phyloP scores from a whole-genome alignment of 2,329 filamentous ascomycete genomes.

The Trichoderma breve region DNA sequence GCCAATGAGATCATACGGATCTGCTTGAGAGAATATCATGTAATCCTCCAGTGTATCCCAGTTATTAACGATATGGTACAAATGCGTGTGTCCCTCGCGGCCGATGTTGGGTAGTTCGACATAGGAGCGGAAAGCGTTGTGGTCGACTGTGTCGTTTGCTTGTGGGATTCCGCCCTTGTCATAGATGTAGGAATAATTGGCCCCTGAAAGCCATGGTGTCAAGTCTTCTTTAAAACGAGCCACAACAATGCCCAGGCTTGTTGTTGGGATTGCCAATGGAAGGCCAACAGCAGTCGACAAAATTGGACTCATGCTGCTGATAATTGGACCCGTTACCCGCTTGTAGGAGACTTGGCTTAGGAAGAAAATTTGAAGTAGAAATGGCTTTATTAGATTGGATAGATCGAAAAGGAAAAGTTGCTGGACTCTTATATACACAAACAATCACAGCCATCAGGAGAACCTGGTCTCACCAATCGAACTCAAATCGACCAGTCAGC shows the following conservation, averaged over 20 bases:
- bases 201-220: constrained; percentile 2
- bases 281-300: not conserved
- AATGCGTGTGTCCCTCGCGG: constrained; percentile 9
- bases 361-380: no score
- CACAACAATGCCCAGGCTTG: constrained; percentile 10
- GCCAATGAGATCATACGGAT: constrained; percentile 5
- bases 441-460: not conserved
- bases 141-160: constrained; percentile 9
- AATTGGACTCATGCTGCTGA: not conserved
- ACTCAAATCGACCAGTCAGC: not conserved
- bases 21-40: constrained; percentile 15
- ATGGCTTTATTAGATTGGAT: not conserved
- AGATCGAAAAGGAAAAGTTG: not conserved
- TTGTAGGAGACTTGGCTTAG: not conserved
- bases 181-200: constrained; percentile 7
- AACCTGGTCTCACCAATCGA: not conserved
- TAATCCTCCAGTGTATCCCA: constrained; percentile 11
- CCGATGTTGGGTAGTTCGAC: constrained; percentile 11
- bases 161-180: constrained; percentile 9
- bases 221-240: constrained; percentile 10
- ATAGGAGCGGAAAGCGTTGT: constrained; percentile 12
- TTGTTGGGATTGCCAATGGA: not conserved
- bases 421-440: not conserved
- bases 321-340: not conserved
- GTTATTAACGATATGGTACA: constrained; percentile 8